Percentiles rank a stretch among this genome's conserved stretches.
Evolutionary conservation across 2,329 filamentous ascomycete species (phyloP).

Genomic region (Pseudogymnoascus sp.): DNA sequence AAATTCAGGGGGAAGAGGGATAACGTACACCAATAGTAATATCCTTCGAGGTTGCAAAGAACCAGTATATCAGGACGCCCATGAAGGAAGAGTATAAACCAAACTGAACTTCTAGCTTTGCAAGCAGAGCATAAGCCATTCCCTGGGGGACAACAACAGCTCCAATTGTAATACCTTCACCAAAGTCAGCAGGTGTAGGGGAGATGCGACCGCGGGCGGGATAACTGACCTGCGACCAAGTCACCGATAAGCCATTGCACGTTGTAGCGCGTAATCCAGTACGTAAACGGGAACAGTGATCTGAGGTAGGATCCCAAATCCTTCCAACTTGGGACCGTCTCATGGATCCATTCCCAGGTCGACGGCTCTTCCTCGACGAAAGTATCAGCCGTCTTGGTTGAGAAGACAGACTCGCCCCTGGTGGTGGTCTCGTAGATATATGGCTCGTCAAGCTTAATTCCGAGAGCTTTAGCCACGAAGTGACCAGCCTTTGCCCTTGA

Average conservation of each 20-base stretch:
- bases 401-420: constrained; percentile 74
- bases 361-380: constrained; percentile 82
- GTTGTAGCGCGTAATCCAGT: constrained; percentile 91
- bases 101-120: constrained; percentile 71
- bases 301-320: constrained; percentile 55
- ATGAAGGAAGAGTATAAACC: constrained; percentile 95
- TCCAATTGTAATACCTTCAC: constrained; percentile 59
- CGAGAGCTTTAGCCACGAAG: constrained; percentile 68
- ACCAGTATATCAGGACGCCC: constrained; percentile 92
- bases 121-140: constrained; percentile 89
- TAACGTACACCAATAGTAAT: constrained; percentile 83
- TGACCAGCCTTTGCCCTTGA: constrained; percentile 55
- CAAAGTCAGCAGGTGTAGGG: background rate
- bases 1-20: background rate
- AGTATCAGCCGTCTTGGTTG: constrained; percentile 62
- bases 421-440: constrained; percentile 49
- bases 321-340: constrained; percentile 52
- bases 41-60: constrained; percentile 96
- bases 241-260: constrained; percentile 83
- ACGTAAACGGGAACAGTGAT: constrained; percentile 77
- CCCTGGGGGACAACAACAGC: constrained; percentile 86
- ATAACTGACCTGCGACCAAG: constrained; percentile 67
- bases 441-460: constrained; percentile 71
- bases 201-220: background rate
- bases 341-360: constrained; percentile 62